Evolutionary conservation across 1,284 basidiomycete genomes (phyloP), one percentile per base, ranked within the genome.

Genomic region (Leccinum griseonigrum): DNA sequence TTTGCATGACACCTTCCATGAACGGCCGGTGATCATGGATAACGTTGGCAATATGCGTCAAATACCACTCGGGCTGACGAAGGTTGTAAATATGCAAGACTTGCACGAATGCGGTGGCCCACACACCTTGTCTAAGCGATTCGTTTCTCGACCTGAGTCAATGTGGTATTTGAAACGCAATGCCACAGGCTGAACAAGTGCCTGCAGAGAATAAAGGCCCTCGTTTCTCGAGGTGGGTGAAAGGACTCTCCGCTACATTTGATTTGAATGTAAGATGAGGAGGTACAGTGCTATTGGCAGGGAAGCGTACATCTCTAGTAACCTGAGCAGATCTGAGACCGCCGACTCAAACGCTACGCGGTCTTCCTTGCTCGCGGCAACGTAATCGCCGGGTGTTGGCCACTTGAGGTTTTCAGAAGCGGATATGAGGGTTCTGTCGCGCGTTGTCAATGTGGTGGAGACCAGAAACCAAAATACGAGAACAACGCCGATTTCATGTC

Each of bases 141-240:
- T 99, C 0, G 97, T 99, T 64, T 88, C 85, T 38, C 94, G 82
- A 13, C 85, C 81, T 0, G 92, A 87, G 65, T 98, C 95, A 69
- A 99, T 99, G 71, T 99, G 97, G 74, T 92, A 99, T 68, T 91
- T 93, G 81, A 98, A 99, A 26, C 97, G 86, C 54, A 95, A 78
- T 2, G 91, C 82, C 54, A 99, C 83, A 0, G 95, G 93, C 60
- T 90, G 85, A 2, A 95, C 82, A n/a, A 99, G 84, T 0, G 92
- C 89, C 69, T 94, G 88, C 9, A 98, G 72, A 2, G 95, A 85
- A 74, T 95, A 92, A 57, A 95, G 71, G 1, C 88, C 85, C 60
- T 83, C 78, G 58, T 78, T 80, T 78, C 75, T 40, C 34, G 67
- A 61, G 26, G 51, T 50, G 59, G 51, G 53, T 66, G 56, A 66